Percentiles rank a stretch among this genome's conserved stretches.
Conservation (phyloP, 208 protist genomes). For the Novymonas esmeraldas region DNA sequence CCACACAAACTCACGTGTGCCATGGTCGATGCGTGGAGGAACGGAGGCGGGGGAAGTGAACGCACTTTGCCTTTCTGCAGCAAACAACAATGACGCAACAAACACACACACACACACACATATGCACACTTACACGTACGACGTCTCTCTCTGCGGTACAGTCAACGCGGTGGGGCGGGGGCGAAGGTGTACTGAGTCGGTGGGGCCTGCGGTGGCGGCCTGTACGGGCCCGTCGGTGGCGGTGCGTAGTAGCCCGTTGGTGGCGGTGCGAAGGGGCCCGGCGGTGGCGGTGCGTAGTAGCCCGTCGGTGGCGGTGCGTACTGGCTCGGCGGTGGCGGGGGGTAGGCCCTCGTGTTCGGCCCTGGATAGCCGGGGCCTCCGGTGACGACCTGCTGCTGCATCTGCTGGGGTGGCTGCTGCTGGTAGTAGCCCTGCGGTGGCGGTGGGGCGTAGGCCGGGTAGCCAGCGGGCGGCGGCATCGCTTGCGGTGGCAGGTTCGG, state of each 20-base stretch:
- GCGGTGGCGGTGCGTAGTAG: conserved; percentile 8
- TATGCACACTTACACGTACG: not conserved
- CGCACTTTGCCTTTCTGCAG: too few relatives aligned
- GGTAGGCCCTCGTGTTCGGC: not conserved
- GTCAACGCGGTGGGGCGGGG: not conserved
- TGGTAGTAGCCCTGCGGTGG: conserved; percentile 25
- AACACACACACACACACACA: not conserved
- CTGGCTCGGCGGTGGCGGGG: conserved; percentile 2
- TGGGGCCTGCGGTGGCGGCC: not conserved
- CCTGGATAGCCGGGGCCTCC: not conserved
- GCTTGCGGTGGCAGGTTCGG: conserved; percentile 30
- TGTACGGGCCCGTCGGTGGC: not conserved
- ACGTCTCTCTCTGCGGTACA: not conserved
- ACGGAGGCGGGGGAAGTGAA: too few relatives aligned
- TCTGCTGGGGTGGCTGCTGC: not conserved
- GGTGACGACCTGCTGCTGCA: too few relatives aligned
- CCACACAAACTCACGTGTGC: too few relatives aligned
- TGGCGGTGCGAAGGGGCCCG: conserved; percentile 5
- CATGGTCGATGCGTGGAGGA: too few relatives aligned
- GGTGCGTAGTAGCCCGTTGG: conserved; percentile 3
- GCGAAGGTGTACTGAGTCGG: conserved; percentile 26
- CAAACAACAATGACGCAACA: too few relatives aligned
- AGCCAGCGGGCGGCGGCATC: conserved; percentile 16
- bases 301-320: conserved; percentile 10
- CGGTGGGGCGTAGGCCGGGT: conserved; percentile 18